Evolutionary conservation across 2,329 filamentous ascomycete genomes (phyloP), one percentile per base, ranked within the genome.

Genomic region (Fusarium ramigenum): DNA sequence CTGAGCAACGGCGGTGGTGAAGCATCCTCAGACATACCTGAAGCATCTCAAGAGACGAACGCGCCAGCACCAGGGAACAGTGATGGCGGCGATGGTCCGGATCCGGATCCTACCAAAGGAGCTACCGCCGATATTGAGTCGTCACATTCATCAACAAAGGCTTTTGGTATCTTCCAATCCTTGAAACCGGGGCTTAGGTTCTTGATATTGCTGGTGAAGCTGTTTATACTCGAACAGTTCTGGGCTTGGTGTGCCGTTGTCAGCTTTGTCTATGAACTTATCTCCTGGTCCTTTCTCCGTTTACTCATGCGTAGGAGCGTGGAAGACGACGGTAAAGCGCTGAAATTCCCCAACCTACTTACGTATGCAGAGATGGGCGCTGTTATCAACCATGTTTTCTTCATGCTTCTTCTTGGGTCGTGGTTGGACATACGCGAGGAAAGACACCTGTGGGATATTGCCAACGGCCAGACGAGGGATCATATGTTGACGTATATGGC

Each of bases 381-480:
- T 18, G 32, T 34, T 16, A n/a, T 74, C 9, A 10, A 58, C 14
- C 66, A 75, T 9, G 4, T 61, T 9, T 11, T 64, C 16, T 19
- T 79, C 2, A 12, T 74, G 9, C 7, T 75, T 8, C 66, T 63
- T 23, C 14, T 75, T n/a, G 66, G 74, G 21, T 52, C 52, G 7
- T 78, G 70, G 49, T n/a, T 76, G 12, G 73, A 75, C 10, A 49
- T 65, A 16, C 59, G 56, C 2, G 43, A 52, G 11, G 79, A 82
- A 60, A 71, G 75, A 56, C 11, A 70, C 6, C 70, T 80, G 16
- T 83, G 81, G 82, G 28, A 77, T 16, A 54, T 66, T 40, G 80
- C 76, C 10, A 83, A 83, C 53, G 72, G 74, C 21, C 37, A 76
- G 40, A 80, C 81, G n/a, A 72, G 77, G 61, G 62, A 52, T n/a